A percentile compares a stretch with the other conserved stretches of the same genome.
These are phyloP conservation scores for Craspedostauros australis DNA, from an alignment of 108 stramenopile species.

Conservation along the genomic window DNA sequence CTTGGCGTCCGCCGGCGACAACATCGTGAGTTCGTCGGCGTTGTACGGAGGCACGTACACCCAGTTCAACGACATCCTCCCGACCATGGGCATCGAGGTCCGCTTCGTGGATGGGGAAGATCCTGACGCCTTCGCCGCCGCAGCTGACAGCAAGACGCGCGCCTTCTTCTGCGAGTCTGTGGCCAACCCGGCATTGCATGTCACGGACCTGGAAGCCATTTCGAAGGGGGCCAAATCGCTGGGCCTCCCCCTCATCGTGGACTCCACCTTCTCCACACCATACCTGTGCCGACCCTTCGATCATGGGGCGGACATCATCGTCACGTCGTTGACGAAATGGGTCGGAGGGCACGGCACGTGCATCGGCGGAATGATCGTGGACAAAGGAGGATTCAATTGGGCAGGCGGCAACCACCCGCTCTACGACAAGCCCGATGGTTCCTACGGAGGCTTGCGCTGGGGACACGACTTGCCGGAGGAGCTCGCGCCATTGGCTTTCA, in stretches of 20 bases:
- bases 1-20: constrained; percentile 77
- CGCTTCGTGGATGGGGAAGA: constrained; percentile 69
- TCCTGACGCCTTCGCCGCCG: constrained; percentile 33
- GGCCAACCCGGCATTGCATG: constrained; percentile 65
- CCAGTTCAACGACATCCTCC: constrained; percentile 64
- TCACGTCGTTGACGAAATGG: constrained; percentile 86
- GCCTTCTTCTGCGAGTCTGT: constrained; percentile 73
- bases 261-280: constrained; percentile 79
- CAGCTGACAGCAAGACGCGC: constrained; percentile 77
- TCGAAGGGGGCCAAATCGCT: constrained; percentile 39
- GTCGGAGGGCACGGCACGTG: constrained; percentile 58
- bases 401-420: constrained; percentile 76
- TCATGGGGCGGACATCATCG: constrained; percentile 78
- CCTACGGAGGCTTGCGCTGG: constrained; percentile 72
- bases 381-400: constrained; percentile 57
- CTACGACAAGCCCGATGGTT: constrained; percentile 54
- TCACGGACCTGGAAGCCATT: constrained; percentile 66
- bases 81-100: constrained; percentile 70
- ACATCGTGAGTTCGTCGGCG: constrained; percentile 57
- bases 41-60: constrained; percentile 77
- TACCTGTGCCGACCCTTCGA: constrained; percentile 82
- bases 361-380: constrained; percentile 70
- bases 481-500: constrained; percentile 69
- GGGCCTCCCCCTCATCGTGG: constrained; percentile 83
- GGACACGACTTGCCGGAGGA: constrained; percentile 67